Conservation (phyloP, 2,329 filamentous ascomycete genomes). For the Cercospora zeae-maydis region DNA sequence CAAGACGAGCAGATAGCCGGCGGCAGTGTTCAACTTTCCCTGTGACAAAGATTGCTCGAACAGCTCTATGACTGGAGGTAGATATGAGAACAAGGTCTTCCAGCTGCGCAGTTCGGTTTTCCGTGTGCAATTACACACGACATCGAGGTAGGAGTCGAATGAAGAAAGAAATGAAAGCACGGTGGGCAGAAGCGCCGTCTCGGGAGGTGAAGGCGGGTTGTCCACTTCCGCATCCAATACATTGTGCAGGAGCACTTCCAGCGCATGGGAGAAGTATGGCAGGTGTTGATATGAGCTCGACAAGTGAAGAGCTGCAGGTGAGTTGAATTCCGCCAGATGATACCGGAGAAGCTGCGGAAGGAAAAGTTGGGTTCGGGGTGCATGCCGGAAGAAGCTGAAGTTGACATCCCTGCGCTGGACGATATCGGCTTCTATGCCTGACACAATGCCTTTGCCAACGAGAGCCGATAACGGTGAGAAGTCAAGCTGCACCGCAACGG, state of each 20-base stretch:
- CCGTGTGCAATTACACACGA: conserved; percentile 92
- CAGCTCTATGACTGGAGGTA: conserved; percentile 84
- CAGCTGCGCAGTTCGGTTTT: conserved; percentile 96
- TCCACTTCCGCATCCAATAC: conserved; percentile 95
- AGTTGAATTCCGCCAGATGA: conserved; percentile 71
- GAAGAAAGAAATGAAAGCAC: conserved; percentile 53
- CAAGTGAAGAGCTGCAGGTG: conserved; percentile 74
- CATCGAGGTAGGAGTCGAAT: conserved; percentile 79
- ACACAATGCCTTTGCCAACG: conserved; percentile 81
- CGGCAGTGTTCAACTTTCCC: conserved; percentile 87
- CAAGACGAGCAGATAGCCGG: conserved; percentile 90
- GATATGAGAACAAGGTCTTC: conserved; percentile 86
- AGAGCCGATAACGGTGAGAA: conserved; percentile 91
- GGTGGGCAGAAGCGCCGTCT: conserved; percentile 50
- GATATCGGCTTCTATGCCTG: conserved; percentile 88
- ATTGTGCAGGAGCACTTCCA: conserved; percentile 88
- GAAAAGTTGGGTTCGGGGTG: conserved; percentile 89
- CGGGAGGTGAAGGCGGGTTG: conserved; percentile 44
- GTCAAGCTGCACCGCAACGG: conserved; percentile 78
- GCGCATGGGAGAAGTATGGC: conserved; percentile 86
- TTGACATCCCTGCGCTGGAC: conserved; percentile 88
- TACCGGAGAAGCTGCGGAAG: conserved; percentile 81
- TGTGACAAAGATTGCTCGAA: conserved; percentile 88
- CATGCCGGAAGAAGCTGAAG: conserved; percentile 85
- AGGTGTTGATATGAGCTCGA: conserved; percentile 82